A percentile compares a stretch with the other conserved stretches of the same genome.
Conservation (phyloP, 176 grass and related monocot species). For the Eragrostis curvula region DNA sequence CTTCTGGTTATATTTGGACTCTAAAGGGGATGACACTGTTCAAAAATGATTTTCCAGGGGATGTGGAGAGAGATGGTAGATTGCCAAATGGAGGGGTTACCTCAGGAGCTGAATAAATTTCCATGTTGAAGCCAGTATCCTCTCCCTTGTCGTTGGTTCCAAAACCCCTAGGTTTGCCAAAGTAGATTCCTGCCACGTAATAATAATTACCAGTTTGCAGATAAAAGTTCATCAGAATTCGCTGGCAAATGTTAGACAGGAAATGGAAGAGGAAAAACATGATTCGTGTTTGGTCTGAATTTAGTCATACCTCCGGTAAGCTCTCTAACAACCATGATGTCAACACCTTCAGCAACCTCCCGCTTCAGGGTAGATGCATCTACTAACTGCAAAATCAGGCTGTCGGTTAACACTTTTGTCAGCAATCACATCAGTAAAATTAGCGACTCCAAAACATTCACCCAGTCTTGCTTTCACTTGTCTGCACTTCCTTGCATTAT, state of each 20-base stretch:
- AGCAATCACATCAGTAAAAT: not conserved
- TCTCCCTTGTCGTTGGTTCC: conserved; percentile 84
- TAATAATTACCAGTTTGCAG: not conserved
- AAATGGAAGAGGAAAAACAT: not conserved
- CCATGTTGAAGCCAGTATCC: conserved; percentile 88
- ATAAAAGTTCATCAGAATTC: not conserved
- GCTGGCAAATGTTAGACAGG: not conserved
- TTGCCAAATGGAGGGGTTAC: conserved; percentile 32
- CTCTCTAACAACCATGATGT: conserved; percentile 98
- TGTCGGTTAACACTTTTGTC: not conserved
- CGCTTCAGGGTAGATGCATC: conserved; percentile 89
- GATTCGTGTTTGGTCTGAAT: not conserved
- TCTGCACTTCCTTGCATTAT: not conserved
- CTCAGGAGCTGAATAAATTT: conserved; percentile 85
- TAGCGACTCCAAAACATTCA: not conserved
- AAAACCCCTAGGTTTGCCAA: conserved; percentile 94
- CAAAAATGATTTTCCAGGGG: not conserved
- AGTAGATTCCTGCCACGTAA: conserved; percentile 60
- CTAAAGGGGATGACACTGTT: not conserved
- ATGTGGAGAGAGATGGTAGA: not conserved
- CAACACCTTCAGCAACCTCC: conserved; percentile 90
- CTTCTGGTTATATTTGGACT: not conserved
- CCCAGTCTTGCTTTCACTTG: not conserved
- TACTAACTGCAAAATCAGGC: conserved; percentile 57
- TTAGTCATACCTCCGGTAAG: conserved; percentile 81